Percentiles rank a stretch among this genome's conserved stretches.
These are phyloP conservation scores for Pholiota adiposa DNA, from an alignment of 1,284 basidiomycete species.

Conservation along the genomic window DNA sequence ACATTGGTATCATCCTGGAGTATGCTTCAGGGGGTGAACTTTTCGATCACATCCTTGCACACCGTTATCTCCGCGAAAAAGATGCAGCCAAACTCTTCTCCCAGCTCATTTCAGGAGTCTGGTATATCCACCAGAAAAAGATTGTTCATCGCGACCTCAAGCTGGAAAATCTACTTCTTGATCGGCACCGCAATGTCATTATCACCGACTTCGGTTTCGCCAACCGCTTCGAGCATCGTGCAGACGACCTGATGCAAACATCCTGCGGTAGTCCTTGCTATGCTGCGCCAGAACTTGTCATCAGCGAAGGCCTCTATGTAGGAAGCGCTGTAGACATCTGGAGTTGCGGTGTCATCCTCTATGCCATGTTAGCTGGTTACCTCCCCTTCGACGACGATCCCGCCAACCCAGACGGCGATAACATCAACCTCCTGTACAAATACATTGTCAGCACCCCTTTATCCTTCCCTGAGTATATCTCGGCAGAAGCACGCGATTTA, in stretches of 20 bases:
- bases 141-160: constrained; percentile 99
- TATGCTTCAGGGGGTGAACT: constrained; percentile 98
- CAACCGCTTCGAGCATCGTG: constrained; percentile 91
- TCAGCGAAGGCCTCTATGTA: constrained; percentile 96
- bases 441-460: constrained; percentile 98
- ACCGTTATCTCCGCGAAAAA: constrained; percentile 94
- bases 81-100: constrained; percentile 97
- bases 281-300: constrained; percentile 98
- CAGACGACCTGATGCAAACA: constrained; percentile 98
- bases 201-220: constrained; percentile 99
- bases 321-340: constrained; percentile 99
- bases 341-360: constrained; percentile 99
- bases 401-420: constrained; percentile 97
- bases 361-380: constrained; percentile 99
- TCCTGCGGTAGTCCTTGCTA: constrained; percentile 98
- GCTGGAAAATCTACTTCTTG: constrained; percentile 96
- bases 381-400: constrained; percentile 99
- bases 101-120: constrained; percentile 97
- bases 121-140: constrained; percentile 99
- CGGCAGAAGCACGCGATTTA: constrained; percentile 56
- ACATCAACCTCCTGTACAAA: constrained; percentile 99
- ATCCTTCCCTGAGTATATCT: constrained; percentile 94
- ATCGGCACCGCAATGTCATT: constrained; percentile 97
- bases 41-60: constrained; percentile 98
- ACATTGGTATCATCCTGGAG: constrained; percentile 99